Evolutionary conservation across 2,329 filamentous ascomycete species (phyloP).

Genomic region (Mycosphaerella sp.): DNA sequence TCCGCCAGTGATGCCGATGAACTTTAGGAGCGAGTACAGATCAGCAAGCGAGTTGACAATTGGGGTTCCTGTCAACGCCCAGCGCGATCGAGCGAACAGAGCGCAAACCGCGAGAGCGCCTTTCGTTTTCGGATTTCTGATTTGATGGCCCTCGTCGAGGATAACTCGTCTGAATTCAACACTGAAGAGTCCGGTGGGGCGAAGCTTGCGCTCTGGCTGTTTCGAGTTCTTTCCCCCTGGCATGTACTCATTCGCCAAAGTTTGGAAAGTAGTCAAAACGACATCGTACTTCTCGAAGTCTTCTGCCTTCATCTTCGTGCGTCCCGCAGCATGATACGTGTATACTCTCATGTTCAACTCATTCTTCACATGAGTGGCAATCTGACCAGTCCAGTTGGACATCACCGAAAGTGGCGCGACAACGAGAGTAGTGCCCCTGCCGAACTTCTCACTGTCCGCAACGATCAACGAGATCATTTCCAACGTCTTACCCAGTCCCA

Average conservation of each 20-base stretch:
- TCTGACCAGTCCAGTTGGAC: slow-evolving; percentile 84
- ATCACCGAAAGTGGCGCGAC: slow-evolving; percentile 78
- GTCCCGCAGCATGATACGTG: slow-evolving; percentile 64
- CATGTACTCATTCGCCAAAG: slow-evolving; percentile 61
- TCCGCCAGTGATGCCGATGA: slow-evolving; percentile 68
- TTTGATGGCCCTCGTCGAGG: slow-evolving; percentile 76
- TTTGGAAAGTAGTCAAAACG: slow-evolving; percentile 79
- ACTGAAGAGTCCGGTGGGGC: slow-evolving; percentile 52
- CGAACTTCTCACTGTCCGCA: slow-evolving; percentile 39
- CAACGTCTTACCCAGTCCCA: slow-evolving; percentile 86
- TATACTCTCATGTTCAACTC: slow-evolving; percentile 60
- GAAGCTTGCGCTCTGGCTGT: slow-evolving; percentile 25
- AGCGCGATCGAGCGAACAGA: slow-evolving; percentile 64
- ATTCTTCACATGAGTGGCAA: slow-evolving; percentile 61
- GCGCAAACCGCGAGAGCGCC: slow-evolving; percentile 61
- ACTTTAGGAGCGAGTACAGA: slow-evolving; percentile 71
- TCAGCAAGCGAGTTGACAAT: slow-evolving; percentile 67
- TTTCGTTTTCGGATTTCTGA: slow-evolving; percentile 71
- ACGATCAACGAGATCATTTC: slow-evolving; percentile 77
- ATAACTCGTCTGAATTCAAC: slow-evolving; percentile 72
- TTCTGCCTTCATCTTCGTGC: slow-evolving; percentile 48
- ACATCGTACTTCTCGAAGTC: slow-evolving; percentile 65
- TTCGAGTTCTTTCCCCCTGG: slow-evolving; percentile 30
- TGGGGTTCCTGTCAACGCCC: slow-evolving; percentile 66
- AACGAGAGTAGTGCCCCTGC: slow-evolving; percentile 63